Base-by-base conservation (phyloP, 495 filamentous ascomycete species). In the Acidomyces sp. region DNA sequence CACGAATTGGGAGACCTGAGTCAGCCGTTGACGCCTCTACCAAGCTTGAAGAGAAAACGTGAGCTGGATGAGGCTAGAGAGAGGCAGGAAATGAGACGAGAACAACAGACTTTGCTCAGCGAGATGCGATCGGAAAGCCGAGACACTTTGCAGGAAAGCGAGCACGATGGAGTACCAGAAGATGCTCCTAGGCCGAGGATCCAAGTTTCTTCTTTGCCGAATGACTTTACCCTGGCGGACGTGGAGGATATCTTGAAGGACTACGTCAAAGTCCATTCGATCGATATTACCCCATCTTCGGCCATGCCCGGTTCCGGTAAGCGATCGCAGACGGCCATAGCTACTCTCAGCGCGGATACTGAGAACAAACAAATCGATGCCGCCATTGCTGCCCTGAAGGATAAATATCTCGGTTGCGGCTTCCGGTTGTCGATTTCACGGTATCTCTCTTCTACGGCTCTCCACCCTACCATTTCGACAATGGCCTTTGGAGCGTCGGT, bases 161-260 rank as follows among this genome's bases (percentile, higher is more conserved):
- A 53, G 24, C 54, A 58, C 10, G 64, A 66, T 43, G 41, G 58
- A 32, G 67, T 64, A 39, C 70, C 74, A 10, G 75, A 76, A 24
- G 82, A 90, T 46, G 74, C 75, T 39, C 75, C 88, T 12, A 88
- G 84, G 54, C 87, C 85, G n/a, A 93, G 86, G 0, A 55, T 96
- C n/a, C 78, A 80, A 26, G 65, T 96, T 19, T 69, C 65, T 12
- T 72, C 66, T 13, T 61, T 74, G 26, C 77, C 70, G 30, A 74
- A 66, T 0, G 71, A 71, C 3, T 85, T 75, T 13, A 85, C 83
- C 3, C 73, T 70, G 1, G 76, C 78, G 18, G 71, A 74, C 34
- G 74, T 92, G 54, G 87, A 85, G 58, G 65, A 74, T 4, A 60
- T 90, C 40, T 70, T 93, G 6, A 77, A 79, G 1, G 48, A 70